Percentiles rank a stretch among this genome's conserved stretches.
phyloP scores from a whole-genome alignment of 768 basidiomycete species.

The Boletales sp. region DNA sequence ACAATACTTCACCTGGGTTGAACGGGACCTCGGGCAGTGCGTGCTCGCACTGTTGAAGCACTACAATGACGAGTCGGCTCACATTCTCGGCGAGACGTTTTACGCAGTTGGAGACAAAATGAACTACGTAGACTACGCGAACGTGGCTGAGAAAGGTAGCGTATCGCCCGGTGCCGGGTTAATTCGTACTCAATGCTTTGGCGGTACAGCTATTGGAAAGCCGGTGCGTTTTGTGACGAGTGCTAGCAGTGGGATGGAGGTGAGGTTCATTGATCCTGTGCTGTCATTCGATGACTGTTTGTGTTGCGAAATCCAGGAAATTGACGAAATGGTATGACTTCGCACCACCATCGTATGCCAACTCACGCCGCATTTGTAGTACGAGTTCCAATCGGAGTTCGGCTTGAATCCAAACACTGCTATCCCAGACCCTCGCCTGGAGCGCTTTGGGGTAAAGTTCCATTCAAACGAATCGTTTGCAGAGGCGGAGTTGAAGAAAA shows the following conservation, averaged over 20 bases:
- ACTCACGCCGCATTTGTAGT: constrained; percentile 11
- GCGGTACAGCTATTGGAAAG: constrained; percentile 21
- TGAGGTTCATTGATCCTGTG: background rate
- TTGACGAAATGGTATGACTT: constrained; percentile 25
- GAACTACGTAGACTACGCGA: constrained; percentile 13
- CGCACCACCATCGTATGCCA: background rate
- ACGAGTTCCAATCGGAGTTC: constrained; percentile 22
- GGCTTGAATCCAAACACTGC: constrained; percentile 16
- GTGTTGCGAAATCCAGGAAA: constrained; percentile 4
- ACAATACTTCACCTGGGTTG: constrained; percentile 22
- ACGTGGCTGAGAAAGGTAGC: constrained; percentile 16
- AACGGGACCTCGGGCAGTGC: constrained; percentile 22
- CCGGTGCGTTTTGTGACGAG: constrained; percentile 22
- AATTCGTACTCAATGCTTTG: background rate
- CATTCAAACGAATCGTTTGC: constrained; percentile 16
- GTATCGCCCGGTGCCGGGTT: background rate
- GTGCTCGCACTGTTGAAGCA: constrained; percentile 21
- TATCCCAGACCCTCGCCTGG: constrained; percentile 26
- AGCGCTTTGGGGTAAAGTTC: constrained; percentile 25
- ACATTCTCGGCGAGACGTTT: constrained; percentile 21
- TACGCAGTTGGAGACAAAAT: constrained; percentile 24
- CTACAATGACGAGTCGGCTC: constrained; percentile 17
- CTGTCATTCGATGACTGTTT: background rate
- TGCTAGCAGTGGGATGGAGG: constrained; percentile 16
- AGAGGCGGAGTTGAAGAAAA: constrained; percentile 19